These are phyloP conservation scores for Dactylorhiza incarnata DNA, from an alignment of 106 monocot genomes.

Conservation along the genomic window DNA sequence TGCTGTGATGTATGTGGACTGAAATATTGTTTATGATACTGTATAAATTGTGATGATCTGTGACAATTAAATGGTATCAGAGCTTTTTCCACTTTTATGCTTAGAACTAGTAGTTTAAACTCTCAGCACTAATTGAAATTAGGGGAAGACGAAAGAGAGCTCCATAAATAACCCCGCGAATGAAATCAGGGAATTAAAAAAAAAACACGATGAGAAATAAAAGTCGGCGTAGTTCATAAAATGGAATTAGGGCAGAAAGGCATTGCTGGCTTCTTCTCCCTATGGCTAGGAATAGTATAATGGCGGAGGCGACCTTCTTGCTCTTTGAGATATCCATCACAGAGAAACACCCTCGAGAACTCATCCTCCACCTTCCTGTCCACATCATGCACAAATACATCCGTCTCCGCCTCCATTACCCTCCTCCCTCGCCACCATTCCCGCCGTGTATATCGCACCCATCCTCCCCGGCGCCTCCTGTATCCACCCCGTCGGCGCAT, in stretches of 20 bases:
- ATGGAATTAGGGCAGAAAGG: conserved; percentile 33
- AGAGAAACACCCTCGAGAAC: conserved; percentile 37
- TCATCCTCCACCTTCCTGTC: conserved; percentile 47
- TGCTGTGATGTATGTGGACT: no score
- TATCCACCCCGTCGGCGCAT: conserved; percentile 50
- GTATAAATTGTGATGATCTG: no score
- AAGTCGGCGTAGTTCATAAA: no score
- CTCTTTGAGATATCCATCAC: conserved; percentile 37
- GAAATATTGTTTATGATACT: no score
- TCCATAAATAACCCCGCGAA: no score
- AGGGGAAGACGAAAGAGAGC: no score
- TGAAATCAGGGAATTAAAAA: no score
- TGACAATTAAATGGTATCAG: no score
- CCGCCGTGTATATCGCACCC: conserved; percentile 57
- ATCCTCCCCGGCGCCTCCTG: conserved; percentile 52
- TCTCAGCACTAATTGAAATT: no score
- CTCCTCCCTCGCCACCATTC: conserved; percentile 51
- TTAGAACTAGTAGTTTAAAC: no score
- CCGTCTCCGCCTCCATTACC: conserved; percentile 35
- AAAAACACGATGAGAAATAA: no score
- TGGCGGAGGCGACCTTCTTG: conserved; percentile 45
- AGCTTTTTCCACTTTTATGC: no score
- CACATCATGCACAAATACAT: conserved; percentile 56
- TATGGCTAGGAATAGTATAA: conserved; percentile 45
- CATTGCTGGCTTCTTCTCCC: neutral